A percentile compares a stretch with the other conserved stretches of the same genome.
phyloP scores from a whole-genome alignment of 2,329 filamentous ascomycete genomes.

The Pseudogymnoascus sp. region DNA sequence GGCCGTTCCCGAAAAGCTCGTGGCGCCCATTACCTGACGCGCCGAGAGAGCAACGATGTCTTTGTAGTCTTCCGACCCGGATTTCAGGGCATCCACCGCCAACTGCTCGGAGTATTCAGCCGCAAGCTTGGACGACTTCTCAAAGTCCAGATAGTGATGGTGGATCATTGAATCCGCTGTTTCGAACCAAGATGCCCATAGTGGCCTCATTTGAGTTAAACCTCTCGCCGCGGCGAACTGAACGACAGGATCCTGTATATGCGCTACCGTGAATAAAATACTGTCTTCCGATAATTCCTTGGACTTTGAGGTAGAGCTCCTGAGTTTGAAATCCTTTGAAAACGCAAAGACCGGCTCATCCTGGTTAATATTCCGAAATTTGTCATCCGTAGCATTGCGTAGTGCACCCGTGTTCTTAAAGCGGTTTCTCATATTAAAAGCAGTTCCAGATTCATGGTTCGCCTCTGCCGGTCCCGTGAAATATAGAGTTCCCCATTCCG shows the following conservation, averaged over 20 bases:
- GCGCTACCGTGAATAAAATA: conserved; percentile 66
- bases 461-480: conserved; percentile 64
- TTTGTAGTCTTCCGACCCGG: conserved; percentile 66
- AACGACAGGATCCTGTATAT: conserved; percentile 70
- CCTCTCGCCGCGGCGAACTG: conserved; percentile 72
- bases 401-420: conserved; percentile 63
- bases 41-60: conserved; percentile 72
- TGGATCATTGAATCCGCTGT: conserved; percentile 54
- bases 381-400: conserved; percentile 56
- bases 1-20: conserved; percentile 64
- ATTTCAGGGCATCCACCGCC: conserved; percentile 61
- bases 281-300: conserved; percentile 35
- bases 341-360: conserved; percentile 79
- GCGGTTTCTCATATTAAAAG: conserved; percentile 53
- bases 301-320: conserved; percentile 26
- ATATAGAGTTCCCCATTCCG: conserved; percentile 77
- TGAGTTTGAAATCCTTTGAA: conserved; percentile 53
- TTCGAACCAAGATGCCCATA: conserved; percentile 71
- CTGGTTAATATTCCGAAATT: conserved; percentile 64
- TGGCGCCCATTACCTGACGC: conserved; percentile 72
- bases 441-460: conserved; percentile 63
- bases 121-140: conserved; percentile 54
- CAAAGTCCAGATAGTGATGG: conserved; percentile 71
- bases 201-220: conserved; percentile 66
- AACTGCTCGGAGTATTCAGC: conserved; percentile 67